Evolutionary conservation across 768 basidiomycete species (phyloP).

Genomic region (Bullera alba): DNA sequence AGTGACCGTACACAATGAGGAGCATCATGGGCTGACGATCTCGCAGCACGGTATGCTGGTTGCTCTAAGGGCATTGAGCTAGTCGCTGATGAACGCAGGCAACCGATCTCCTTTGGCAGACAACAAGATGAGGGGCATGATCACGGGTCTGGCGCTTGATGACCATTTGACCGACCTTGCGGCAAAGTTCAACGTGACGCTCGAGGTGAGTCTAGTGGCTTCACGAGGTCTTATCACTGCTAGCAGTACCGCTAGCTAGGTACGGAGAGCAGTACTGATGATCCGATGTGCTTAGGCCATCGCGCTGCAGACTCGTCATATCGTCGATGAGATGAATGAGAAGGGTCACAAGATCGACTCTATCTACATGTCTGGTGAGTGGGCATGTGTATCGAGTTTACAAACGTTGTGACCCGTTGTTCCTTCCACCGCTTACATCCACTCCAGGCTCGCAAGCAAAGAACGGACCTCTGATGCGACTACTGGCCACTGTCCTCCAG

Average conservation of each 20-base stretch:
- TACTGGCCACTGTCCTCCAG: conserved; percentile 75
- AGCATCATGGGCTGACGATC: neutral
- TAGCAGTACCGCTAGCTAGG: neutral
- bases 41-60: neutral
- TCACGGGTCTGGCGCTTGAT: conserved; percentile 78
- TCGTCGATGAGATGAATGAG: conserved; percentile 81
- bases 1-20: conserved; percentile 10
- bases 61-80: no score
- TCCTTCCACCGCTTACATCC: neutral
- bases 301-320: conserved; percentile 88
- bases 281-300: conserved; percentile 59
- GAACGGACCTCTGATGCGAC: conserved; percentile 78
- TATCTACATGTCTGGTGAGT: conserved; percentile 70
- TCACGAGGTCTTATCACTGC: neutral
- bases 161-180: conserved; percentile 71
- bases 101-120: conserved; percentile 96
- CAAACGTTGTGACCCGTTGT: neutral
- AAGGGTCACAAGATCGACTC: conserved; percentile 73
- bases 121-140: conserved; percentile 85
- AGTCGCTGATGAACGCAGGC: no score
- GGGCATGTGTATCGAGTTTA: neutral
- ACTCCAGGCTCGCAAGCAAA: conserved; percentile 76
- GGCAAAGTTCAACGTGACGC: conserved; percentile 78
- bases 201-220: conserved; percentile 54
- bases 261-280: conserved; percentile 1